Conservation (phyloP, 148 eudicot genomes). For the Euryodendron excelsum region DNA sequence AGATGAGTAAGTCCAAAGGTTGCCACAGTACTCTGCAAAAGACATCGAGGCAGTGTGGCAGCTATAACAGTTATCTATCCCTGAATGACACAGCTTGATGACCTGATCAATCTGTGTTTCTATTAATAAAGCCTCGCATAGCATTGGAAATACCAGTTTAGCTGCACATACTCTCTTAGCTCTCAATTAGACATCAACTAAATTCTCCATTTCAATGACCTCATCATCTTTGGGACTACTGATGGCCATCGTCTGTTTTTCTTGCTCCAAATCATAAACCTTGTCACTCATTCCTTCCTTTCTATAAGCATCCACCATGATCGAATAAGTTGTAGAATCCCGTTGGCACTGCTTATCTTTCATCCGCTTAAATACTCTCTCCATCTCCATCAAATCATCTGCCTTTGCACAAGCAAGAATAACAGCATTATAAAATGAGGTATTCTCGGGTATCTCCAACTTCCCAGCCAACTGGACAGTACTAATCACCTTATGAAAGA, state of each 20-base stretch:
- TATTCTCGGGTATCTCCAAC: slow-evolving; percentile 82
- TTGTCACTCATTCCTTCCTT: slow-evolving; percentile 84
- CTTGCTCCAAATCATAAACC: slow-evolving; percentile 77
- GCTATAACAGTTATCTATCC: background rate
- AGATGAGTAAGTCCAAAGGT: background rate
- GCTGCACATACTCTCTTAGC: background rate
- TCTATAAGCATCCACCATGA: slow-evolving; percentile 67
- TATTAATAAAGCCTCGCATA: background rate
- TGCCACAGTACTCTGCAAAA: background rate
- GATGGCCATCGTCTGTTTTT: slow-evolving; percentile 30
- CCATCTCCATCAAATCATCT: slow-evolving; percentile 92
- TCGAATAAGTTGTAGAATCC: slow-evolving; percentile 53
- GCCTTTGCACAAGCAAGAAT: slow-evolving; percentile 82
- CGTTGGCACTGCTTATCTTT: slow-evolving; percentile 65
- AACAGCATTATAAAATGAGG: slow-evolving; percentile 76
- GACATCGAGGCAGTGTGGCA: background rate
- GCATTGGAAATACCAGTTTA: background rate
- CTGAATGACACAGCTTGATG: background rate
- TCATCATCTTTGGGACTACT: slow-evolving; percentile 15
- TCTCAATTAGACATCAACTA: slow-evolving; percentile 10
- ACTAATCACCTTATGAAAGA: slow-evolving; percentile 75
- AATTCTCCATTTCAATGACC: slow-evolving; percentile 18
- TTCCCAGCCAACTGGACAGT: slow-evolving; percentile 73
- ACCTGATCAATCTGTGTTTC: slow-evolving; percentile 1
- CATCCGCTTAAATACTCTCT: slow-evolving; percentile 77